Conservation (phyloP, 2,329 filamentous ascomycete genomes). For the Amphichorda felina region DNA sequence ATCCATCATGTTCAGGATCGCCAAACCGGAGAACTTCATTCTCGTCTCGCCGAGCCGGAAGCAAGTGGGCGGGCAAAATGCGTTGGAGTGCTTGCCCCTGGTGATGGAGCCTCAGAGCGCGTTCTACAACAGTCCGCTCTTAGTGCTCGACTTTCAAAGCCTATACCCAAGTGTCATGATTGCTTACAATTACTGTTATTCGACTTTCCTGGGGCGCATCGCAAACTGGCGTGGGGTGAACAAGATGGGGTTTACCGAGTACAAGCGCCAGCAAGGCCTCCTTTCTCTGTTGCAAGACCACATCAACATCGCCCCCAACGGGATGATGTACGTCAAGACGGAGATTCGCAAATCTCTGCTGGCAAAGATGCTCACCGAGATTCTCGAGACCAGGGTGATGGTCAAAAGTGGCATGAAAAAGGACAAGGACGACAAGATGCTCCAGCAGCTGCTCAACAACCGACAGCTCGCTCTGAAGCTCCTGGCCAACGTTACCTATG, state of each 20-base stretch:
- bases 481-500: slow-evolving; percentile 97
- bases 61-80: slow-evolving; percentile 89
- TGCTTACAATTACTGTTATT: slow-evolving; percentile 98
- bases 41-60: slow-evolving; percentile 81
- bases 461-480: slow-evolving; percentile 88
- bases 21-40: slow-evolving; percentile 90
- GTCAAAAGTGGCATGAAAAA: slow-evolving; percentile 94
- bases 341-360: slow-evolving; percentile 81
- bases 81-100: slow-evolving; percentile 82
- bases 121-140: slow-evolving; percentile 79
- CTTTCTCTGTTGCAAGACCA: slow-evolving; percentile 70
- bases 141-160: slow-evolving; percentile 93
- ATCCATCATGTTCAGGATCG: slow-evolving; percentile 96
- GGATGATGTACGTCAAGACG: slow-evolving; percentile 86
- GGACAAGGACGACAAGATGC: slow-evolving; percentile 74
- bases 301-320: slow-evolving; percentile 89
- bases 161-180: slow-evolving; percentile 98
- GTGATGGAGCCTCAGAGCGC: slow-evolving; percentile 97
- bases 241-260: slow-evolving; percentile 92
- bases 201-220: slow-evolving; percentile 82
- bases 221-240: slow-evolving; percentile 79
- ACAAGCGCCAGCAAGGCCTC: slow-evolving; percentile 63
- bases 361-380: slow-evolving; percentile 93
- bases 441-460: slow-evolving; percentile 86
- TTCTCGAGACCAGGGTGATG: slow-evolving; percentile 93